Conservation (phyloP, 768 basidiomycete species). For the Tylopilus rubrobrunneus region DNA sequence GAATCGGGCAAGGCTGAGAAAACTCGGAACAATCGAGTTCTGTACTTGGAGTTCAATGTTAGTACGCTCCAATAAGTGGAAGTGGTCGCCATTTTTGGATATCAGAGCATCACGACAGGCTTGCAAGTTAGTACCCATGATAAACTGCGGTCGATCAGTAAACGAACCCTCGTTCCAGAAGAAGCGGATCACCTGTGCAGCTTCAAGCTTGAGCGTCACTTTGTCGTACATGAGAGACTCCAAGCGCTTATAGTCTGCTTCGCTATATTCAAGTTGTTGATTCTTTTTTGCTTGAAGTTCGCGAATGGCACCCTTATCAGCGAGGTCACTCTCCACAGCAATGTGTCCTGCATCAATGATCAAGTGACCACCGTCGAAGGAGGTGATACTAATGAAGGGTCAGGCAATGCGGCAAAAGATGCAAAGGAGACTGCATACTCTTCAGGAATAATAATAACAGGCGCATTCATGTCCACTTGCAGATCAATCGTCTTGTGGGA, state of each 20-base stretch:
- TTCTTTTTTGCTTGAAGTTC: constrained; percentile 80
- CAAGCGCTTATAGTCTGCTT: constrained; percentile 80
- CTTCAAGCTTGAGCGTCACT: constrained; percentile 73
- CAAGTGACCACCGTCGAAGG: constrained; percentile 75
- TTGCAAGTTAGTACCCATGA: constrained; percentile 81
- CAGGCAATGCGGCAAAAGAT: constrained; percentile 17
- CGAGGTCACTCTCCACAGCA: constrained; percentile 86
- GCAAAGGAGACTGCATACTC: constrained; percentile 45
- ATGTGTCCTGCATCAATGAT: constrained; percentile 97
- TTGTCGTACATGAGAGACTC: constrained; percentile 97
- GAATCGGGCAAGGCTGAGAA: constrained; percentile 78
- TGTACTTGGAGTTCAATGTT: constrained; percentile 87
- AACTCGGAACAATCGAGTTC: constrained; percentile 87
- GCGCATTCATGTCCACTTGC: constrained; percentile 95
- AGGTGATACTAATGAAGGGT: constrained; percentile 58
- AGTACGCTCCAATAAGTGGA: constrained; percentile 90
- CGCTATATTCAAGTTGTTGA: constrained; percentile 61
- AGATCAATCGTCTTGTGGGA: constrained; percentile 94
- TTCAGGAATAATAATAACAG: constrained; percentile 95
- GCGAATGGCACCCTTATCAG: constrained; percentile 73
- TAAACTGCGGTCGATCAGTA: constrained; percentile 51
- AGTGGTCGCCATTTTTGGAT: constrained; percentile 48
- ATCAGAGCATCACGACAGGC: constrained; percentile 78
- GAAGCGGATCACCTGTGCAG: constrained; percentile 71
- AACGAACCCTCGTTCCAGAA: background rate